phyloP scores from a whole-genome alignment of 2,329 filamentous ascomycete species.

The Paecilomyces sp. region DNA sequence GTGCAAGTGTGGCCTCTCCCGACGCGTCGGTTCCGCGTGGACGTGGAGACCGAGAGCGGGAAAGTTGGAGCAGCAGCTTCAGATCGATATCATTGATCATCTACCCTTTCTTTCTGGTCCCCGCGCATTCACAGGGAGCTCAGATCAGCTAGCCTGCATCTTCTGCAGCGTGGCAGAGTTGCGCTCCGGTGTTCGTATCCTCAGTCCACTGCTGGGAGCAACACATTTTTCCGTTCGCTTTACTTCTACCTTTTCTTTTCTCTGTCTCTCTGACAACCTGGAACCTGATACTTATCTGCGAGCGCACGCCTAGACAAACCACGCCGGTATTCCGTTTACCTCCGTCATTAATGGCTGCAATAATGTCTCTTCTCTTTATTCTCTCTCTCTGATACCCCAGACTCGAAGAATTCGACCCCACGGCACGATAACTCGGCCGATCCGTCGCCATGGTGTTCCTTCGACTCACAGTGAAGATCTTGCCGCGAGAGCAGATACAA shows the following conservation, averaged over 20 bases:
- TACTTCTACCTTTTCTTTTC: not conserved
- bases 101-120: not conserved
- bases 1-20: not conserved
- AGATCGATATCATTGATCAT: not conserved
- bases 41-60: not conserved
- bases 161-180: not conserved
- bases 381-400: not conserved
- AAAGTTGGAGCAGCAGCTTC: not conserved
- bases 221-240: not conserved
- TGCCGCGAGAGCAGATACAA: slow-evolving; percentile 18
- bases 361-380: not conserved
- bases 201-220: not conserved
- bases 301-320: not conserved
- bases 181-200: not conserved
- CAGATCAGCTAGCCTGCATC: not conserved
- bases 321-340: not conserved
- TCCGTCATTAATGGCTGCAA: not conserved
- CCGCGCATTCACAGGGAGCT: not conserved
- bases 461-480: slow-evolving; percentile 29
- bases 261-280: not conserved
- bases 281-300: not conserved
- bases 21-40: not conserved
- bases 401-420: too few species aligned
- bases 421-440: not conserved
- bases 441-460: slow-evolving; percentile 26